These are phyloP conservation scores for Colletotrichum nymphaeae DNA, from an alignment of 2,329 filamentous ascomycete genomes.

Conservation along the genomic window DNA sequence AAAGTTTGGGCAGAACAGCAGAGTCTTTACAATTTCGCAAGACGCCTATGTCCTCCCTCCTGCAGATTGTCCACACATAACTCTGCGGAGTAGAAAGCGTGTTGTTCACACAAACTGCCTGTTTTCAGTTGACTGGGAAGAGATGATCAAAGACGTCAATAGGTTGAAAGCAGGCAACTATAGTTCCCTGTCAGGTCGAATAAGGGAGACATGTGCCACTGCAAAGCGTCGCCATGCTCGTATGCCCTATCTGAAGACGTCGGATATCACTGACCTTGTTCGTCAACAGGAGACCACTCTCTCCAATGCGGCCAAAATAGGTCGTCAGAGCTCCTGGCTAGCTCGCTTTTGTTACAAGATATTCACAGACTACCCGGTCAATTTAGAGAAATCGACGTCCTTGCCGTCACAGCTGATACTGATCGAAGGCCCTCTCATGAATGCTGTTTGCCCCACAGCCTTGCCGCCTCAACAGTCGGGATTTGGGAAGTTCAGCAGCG, in stretches of 20 bases:
- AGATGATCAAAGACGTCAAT: neutral
- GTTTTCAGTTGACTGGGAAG: neutral
- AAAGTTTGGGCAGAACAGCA: neutral
- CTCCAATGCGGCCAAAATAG: no score
- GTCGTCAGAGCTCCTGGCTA: neutral
- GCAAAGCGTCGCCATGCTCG: no score
- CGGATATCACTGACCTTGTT: no score
- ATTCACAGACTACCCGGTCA: neutral
- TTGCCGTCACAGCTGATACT: neutral
- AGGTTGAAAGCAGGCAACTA: neutral
- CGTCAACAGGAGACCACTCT: no score
- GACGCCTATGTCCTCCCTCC: neutral
- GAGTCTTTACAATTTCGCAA: neutral
- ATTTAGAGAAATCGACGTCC: neutral
- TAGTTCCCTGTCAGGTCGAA: neutral
- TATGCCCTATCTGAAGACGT: no score
- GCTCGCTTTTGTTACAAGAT: neutral
- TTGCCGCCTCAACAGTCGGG: neutral
- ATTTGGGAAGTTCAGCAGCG: neutral
- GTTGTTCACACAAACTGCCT: neutral
- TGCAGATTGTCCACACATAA: neutral
- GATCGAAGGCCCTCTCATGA: neutral
- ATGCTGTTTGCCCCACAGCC: neutral
- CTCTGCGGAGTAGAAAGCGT: neutral
- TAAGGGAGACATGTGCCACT: no score